phyloP scores from a whole-genome alignment of 805 yeast species.

The Suhomyces sp. region DNA sequence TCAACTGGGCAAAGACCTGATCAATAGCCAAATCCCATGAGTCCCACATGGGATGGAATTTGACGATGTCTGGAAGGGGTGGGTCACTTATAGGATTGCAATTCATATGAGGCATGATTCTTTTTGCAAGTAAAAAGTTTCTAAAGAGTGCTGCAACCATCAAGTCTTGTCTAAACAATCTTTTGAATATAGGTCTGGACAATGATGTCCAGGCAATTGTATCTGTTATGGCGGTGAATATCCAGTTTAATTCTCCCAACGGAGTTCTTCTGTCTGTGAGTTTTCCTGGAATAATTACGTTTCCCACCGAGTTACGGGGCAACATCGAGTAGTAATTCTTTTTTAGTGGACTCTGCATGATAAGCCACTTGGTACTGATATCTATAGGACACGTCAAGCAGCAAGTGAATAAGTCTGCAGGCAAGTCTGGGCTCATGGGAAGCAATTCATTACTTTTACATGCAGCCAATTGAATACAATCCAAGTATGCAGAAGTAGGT shows the following conservation, averaged over 20 bases:
- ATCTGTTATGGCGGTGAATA: slow-evolving; percentile 95
- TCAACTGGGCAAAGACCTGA: slow-evolving; percentile 76
- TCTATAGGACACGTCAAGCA: slow-evolving; percentile 96
- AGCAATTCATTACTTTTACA: slow-evolving; percentile 81
- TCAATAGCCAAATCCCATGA: slow-evolving; percentile 98
- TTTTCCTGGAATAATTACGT: slow-evolving; percentile 80
- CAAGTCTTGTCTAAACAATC: slow-evolving; percentile 88
- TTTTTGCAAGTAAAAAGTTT: slow-evolving; percentile 85
- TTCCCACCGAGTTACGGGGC: slow-evolving; percentile 48
- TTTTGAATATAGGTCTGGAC: slow-evolving; percentile 82
- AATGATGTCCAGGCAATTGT: slow-evolving; percentile 96
- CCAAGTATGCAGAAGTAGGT: slow-evolving; percentile 67
- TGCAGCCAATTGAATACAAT: slow-evolving; percentile 91
- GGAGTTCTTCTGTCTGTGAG: slow-evolving; percentile 93
- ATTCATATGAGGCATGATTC: slow-evolving; percentile 89
- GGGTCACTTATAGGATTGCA: slow-evolving; percentile 96
- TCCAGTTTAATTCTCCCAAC: slow-evolving; percentile 94
- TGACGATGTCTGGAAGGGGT: slow-evolving; percentile 75
- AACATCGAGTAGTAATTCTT: slow-evolving; percentile 48
- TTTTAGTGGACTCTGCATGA: slow-evolving; percentile 72
- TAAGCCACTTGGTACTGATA: slow-evolving; percentile 86
- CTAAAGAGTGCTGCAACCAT: slow-evolving; percentile 96
- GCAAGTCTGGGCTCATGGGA: slow-evolving; percentile 91
- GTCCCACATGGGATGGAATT: slow-evolving; percentile 92
- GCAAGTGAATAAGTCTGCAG: slow-evolving; percentile 94